These are phyloP conservation scores for Globisporangium paddicum DNA, from an alignment of 352 stramenopile species.

Conservation along the genomic window DNA sequence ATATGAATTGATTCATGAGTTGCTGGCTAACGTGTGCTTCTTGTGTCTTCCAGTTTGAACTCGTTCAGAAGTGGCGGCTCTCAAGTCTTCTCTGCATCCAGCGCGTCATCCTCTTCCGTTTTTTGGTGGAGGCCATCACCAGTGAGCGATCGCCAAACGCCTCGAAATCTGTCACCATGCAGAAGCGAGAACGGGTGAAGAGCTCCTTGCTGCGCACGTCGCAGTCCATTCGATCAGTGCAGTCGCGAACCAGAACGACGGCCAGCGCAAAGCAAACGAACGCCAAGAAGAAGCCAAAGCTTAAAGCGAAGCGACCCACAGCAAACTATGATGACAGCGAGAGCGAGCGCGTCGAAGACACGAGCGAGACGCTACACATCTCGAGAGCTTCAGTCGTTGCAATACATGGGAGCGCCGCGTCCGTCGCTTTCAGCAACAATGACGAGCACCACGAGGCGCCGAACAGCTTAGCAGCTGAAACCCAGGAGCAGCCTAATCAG, in stretches of 20 bases:
- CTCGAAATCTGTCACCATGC: neutral
- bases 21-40: neutral
- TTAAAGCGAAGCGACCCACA: neutral
- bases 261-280: neutral
- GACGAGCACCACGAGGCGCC: neutral
- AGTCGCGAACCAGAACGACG: neutral
- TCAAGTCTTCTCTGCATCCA: slow-evolving; percentile 47
- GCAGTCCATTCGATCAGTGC: slow-evolving; percentile 1
- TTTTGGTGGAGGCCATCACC: slow-evolving; percentile 34
- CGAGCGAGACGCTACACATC: neutral
- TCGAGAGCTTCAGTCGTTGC: neutral
- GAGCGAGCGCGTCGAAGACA: neutral
- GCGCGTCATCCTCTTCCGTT: slow-evolving; percentile 54
- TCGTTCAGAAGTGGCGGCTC: slow-evolving; percentile 27
- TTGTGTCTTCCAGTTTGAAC: slow-evolving; percentile 23
- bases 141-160: slow-evolving; percentile 7
- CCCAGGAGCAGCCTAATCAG: neutral
- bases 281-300: slow-evolving; percentile 1
- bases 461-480: neutral
- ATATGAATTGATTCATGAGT: no score
- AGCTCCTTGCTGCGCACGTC: neutral
- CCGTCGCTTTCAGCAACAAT: neutral
- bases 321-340: neutral
- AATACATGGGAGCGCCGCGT: neutral
- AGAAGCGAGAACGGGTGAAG: neutral